Evolutionary conservation across 345 rosid genomes (phyloP), one percentile per base, ranked within the genome.

Genomic region (Syzygium oleosum): DNA sequence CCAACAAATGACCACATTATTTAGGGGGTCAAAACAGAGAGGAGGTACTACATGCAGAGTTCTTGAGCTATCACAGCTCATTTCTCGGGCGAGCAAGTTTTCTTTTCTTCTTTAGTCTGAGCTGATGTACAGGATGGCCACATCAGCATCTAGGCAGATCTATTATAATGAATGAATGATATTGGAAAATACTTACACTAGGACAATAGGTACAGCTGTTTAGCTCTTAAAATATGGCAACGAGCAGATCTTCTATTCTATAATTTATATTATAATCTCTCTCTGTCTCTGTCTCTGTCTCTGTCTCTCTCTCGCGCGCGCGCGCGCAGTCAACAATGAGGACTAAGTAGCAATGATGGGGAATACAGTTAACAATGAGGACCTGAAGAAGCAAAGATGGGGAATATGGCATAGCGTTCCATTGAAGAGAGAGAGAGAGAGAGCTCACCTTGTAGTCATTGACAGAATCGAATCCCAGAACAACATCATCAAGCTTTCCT

Each of bases 401-500:
- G 25, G 49, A 73, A 73, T 5, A 9, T 38, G 80, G 14, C 80
- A 73, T 73, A 34, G 80, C 80, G 49, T 73, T 73, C 80, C 49
- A 38, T 9, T 34, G 46, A 17, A 9, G 22, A 29, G 43, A 31
- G 43, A 14, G 73, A 65, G 22, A 68, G 43, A 65, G 23, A 68
- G 79, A 31, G 54, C 89, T 88, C 85, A 96, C 99, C 96, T 46
- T 88, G 86, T 96, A 96, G 21, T 90, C 94, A 58, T 94, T 46
- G 63, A 92, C 89, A 54, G 95, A 89, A 90, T 96, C 98, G 89
- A 93, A 96, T 14, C 98, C 98, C 85, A 98, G 98, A 86, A 91
- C 91, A 88, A 96, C 92, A 90, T 98, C 99, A 43, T 43, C 95
- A 15, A 89, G 56, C 85, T 96, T 96, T 52, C 98, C 99, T 97